Base-by-base conservation (phyloP, 1,139 yeast genomes). In the Diutina pseudorugosa region DNA sequence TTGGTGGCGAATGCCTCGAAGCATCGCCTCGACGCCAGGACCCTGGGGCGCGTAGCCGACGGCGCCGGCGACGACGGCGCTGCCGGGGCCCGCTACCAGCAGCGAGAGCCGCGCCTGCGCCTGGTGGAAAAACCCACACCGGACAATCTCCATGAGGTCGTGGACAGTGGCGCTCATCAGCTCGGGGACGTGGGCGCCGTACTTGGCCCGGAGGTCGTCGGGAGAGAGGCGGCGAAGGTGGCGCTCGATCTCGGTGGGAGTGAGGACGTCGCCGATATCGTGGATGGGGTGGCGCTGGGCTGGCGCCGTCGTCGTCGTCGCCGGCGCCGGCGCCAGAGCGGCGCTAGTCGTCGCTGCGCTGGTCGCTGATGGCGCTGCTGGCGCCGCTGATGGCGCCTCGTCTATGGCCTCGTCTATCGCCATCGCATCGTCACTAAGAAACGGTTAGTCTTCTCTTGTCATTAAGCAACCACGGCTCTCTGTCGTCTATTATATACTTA, bases 1-100 rank as follows among this genome's bases (percentile, higher is more conserved):
- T 30, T 30, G 36, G 14, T 66, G 56, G 45, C 82, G 66, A n/a
- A 76, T 66, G 2, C 82, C 82, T 42, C 66, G 61, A 54, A 83
- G 65, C 56, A 80, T 80, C 14, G 76, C 76, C 51, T 70, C 77
- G 21, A 82, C 67, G 0, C 87, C 87, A 60, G 82, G 86, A 3
- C 85, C 85, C 21, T 65, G 55, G 58, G 82, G 82, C 7, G 71
- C 74, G 58, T 71, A 71, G 33, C 76, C 77, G 51, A 83, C 71
- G 41, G 80, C 61, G 53, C 66, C 71, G 2, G 85, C 85, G 5
- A 81, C 77, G n/a, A 45, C 21, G 27, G 14, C 14, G 27, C 41
- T 18, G 1, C 82, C 83, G 16, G 66, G 63, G 20, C 63, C 60
- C 21, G 60, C 57, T 53, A 81, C 65, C 53, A 75, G 81, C 47